Base-by-base conservation (phyloP, 345 rosid genomes). In the Diplotaxis tenuifolia region DNA sequence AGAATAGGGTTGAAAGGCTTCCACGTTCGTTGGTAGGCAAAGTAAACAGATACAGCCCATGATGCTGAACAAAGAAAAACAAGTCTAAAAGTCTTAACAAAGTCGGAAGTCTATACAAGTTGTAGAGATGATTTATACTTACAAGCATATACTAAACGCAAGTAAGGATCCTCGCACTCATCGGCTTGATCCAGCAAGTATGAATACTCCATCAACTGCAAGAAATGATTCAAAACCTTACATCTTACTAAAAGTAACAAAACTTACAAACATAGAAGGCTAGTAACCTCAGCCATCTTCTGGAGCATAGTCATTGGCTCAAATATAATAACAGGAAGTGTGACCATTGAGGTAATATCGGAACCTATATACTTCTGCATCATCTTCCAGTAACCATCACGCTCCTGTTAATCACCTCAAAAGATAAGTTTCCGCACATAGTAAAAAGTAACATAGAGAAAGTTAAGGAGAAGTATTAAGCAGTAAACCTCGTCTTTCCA, bases 1-100 rank as follows among this genome's bases (percentile, higher is more conserved):
- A 94, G 98, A 84, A 94, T 94, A 59, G 97, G 98, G 83, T 91
- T 94, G 75, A 94, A 94, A 18, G 95, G 97, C 81, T 94, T 91
- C 98, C 98, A 91, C 2, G 97, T 86, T 58, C 98, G 79, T 79
- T 88, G 96, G 78, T 63, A 84, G 45, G 92, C 95, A 81, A 72
- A 85, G 77, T 94, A 94, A 53, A 94, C 91, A 77, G 98, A 89
- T 81, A 94, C 77, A 77, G 88, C 88, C 91, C 93, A 91, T 56
- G 96, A 87, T 60, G 93, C 97, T 94, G 86, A 71, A 18, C 22
- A 59, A 6, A 19, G 5, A 4, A 23, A 28, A 28, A 28, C 0
- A 27, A 27, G 28, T 27, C 28, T 27, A 3, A 5, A 28, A 28
- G 31, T 28, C 31, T 23, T 28, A 28, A 28, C 31, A 28, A 28